Percentiles rank a stretch among this genome's conserved stretches.
These are phyloP conservation scores for Mortierella sp. DNA, from an alignment of 371 early-diverging fungal genomes.

Conservation along the genomic window DNA sequence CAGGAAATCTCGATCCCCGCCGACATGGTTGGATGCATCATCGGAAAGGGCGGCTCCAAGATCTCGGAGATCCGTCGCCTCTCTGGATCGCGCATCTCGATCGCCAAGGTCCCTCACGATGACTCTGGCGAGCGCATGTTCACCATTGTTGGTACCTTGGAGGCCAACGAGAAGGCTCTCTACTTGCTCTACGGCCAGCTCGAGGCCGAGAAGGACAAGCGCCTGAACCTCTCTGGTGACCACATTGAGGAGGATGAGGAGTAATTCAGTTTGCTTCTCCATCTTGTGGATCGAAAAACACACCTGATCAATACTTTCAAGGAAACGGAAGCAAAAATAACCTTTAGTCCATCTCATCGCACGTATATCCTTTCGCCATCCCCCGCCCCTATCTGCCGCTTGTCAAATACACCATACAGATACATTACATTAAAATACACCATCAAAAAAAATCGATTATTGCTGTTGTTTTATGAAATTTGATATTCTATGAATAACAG, in stretches of 20 bases:
- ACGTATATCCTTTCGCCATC: constrained; percentile 1
- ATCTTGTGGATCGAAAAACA: not conserved
- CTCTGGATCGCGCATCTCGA: constrained; percentile 89
- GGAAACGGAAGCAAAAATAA: not conserved
- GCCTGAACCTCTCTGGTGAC: constrained; percentile 63
- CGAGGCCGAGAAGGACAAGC: constrained; percentile 86
- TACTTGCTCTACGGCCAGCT: constrained; percentile 88
- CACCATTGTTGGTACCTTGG: constrained; percentile 89
- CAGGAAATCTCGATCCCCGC: constrained; percentile 91
- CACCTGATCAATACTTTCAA: not conserved
- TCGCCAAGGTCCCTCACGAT: constrained; percentile 84
- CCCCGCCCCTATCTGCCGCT: not conserved
- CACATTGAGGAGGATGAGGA: constrained; percentile 56
- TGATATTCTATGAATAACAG: too few species aligned
- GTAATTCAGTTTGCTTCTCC: constrained; percentile 1
- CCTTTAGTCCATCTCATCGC: not conserved
- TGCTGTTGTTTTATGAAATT: too few species aligned
- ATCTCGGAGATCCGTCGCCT: constrained; percentile 92
- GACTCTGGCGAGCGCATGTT: constrained; percentile 88
- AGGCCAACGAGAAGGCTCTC: constrained; percentile 89
- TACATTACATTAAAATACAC: too few species aligned
- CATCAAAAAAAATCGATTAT: too few species aligned
- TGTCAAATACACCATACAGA: constrained; percentile 1
- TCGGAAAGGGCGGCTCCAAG: constrained; percentile 91
- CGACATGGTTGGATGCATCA: constrained; percentile 95